A percentile compares a stretch with the other conserved stretches of the same genome.
Evolutionary conservation across 2,329 filamentous ascomycete genomes (phyloP).

Genomic region (Orbilia ellipsospora): DNA sequence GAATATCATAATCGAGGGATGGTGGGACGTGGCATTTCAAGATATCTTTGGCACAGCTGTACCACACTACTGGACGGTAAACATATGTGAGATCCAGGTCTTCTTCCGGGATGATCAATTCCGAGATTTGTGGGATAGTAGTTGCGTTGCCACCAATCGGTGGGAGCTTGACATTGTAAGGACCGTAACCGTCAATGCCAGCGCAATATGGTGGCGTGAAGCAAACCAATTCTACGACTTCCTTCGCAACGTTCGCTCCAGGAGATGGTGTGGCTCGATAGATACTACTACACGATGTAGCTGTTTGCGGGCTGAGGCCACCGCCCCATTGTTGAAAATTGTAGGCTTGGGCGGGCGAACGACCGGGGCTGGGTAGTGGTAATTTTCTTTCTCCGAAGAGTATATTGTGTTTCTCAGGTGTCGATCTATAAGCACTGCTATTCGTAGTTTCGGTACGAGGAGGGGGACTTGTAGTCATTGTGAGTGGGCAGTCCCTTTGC

Average conservation of each 20-base stretch:
- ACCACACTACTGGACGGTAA: conserved; percentile 7
- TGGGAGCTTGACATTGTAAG: background rate
- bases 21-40: background rate
- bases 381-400: too few species aligned
- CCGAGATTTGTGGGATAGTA: background rate
- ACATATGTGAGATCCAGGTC: conserved; percentile 5
- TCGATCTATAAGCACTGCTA: too few species aligned
- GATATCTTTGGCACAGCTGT: conserved; percentile 2
- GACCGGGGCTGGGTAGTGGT: too few species aligned
- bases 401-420: too few species aligned
- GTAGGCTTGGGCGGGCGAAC: background rate
- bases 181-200: conserved; percentile 1
- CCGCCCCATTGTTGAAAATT: background rate
- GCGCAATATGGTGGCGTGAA: conserved; percentile 2
- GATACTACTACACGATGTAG: conserved; percentile 3
- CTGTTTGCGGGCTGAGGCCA: background rate
- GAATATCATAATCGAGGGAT: background rate
- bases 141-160: background rate
- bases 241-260: background rate
- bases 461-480: too few species aligned
- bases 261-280: conserved; percentile 2
- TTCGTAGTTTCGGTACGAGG: too few species aligned
- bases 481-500: too few species aligned
- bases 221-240: background rate
- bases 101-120: background rate